phyloP scores from a whole-genome alignment of 768 basidiomycete genomes.

The Podaxis carcinomalis region DNA sequence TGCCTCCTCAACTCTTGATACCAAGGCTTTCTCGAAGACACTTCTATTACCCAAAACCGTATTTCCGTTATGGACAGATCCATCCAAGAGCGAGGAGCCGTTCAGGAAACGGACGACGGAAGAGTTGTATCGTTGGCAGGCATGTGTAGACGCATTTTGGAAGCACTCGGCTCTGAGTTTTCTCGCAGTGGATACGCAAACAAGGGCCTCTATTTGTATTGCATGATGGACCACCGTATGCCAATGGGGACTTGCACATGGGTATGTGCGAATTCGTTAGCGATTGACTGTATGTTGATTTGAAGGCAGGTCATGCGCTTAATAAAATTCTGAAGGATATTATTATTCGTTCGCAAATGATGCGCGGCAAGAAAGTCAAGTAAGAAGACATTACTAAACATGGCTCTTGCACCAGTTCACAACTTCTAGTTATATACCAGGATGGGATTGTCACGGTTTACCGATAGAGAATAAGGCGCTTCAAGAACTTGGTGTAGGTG shows the following conservation, averaged over 20 bases:
- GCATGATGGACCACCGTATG: conserved; percentile 97
- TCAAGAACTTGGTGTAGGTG: conserved; percentile 61
- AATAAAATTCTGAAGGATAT: conserved; percentile 98
- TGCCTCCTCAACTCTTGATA: conserved; percentile 18
- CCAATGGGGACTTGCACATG: conserved; percentile 94
- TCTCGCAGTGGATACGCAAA: conserved; percentile 55
- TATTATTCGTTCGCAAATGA: conserved; percentile 84
- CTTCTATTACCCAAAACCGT: conserved; percentile 78
- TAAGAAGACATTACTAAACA: conserved; percentile 31
- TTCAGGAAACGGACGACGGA: conserved; percentile 65
- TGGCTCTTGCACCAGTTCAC: not conserved
- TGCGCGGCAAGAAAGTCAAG: conserved; percentile 77
- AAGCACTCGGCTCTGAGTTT: not conserved
- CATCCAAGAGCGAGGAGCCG: conserved; percentile 53
- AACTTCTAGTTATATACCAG: conserved; percentile 76
- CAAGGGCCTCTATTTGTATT: conserved; percentile 73
- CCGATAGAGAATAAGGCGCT: conserved; percentile 96
- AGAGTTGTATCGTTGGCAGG: conserved; percentile 78
- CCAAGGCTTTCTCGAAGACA: conserved; percentile 48
- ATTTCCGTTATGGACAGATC: conserved; percentile 72
- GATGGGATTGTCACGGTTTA: conserved; percentile 98
- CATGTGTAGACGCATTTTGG: conserved; percentile 24
- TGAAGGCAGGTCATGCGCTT: conserved; percentile 75
- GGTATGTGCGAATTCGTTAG: conserved; percentile 42
- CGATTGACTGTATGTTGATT: not conserved